Evolutionary conservation across 2,329 filamentous ascomycete genomes (phyloP).

Genomic region (Aspergillus sergii): DNA sequence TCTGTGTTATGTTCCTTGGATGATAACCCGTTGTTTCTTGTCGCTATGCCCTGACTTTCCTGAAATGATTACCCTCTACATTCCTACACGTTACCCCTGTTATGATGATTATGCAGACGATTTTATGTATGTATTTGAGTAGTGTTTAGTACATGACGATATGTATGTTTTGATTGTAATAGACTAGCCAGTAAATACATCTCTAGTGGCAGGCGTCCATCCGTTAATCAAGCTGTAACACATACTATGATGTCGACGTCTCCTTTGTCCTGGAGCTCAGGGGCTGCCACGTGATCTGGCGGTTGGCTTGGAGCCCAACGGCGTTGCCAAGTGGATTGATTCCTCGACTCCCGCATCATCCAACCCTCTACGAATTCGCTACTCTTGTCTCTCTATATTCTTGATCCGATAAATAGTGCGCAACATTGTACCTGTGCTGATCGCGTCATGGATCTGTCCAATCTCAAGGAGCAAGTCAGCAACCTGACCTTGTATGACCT

Average conservation of each 20-base stretch:
- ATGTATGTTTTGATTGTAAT: neutral
- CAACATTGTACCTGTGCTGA: slow-evolving; percentile 10
- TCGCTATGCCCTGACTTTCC: neutral
- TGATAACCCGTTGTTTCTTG: slow-evolving; percentile 3
- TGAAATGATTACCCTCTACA: slow-evolving; percentile 1
- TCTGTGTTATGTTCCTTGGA: neutral
- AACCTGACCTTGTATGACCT: slow-evolving; percentile 93
- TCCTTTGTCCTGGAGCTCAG: slow-evolving; percentile 21
- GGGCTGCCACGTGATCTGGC: slow-evolving; percentile 35
- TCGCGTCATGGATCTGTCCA: slow-evolving; percentile 77
- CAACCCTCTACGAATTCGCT: neutral
- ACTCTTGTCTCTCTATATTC: slow-evolving; percentile 5
- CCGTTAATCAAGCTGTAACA: slow-evolving; percentile 6
- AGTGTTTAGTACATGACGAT: slow-evolving; percentile 17
- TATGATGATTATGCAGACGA: slow-evolving; percentile 25
- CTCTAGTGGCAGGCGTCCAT: neutral
- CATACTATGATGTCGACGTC: neutral
- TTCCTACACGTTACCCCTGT: slow-evolving; percentile 12
- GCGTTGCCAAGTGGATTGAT: slow-evolving; percentile 30
- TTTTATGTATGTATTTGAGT: slow-evolving; percentile 24
- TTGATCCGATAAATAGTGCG: slow-evolving; percentile 15
- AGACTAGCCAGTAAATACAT: neutral
- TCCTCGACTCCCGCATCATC: slow-evolving; percentile 16
- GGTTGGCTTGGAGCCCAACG: slow-evolving; percentile 19
- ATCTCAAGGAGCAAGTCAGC: slow-evolving; percentile 81